A percentile compares a stretch with the other conserved stretches of the same genome.
phyloP scores from a whole-genome alignment of 441 rosid species.

The Croton laevigatus region DNA sequence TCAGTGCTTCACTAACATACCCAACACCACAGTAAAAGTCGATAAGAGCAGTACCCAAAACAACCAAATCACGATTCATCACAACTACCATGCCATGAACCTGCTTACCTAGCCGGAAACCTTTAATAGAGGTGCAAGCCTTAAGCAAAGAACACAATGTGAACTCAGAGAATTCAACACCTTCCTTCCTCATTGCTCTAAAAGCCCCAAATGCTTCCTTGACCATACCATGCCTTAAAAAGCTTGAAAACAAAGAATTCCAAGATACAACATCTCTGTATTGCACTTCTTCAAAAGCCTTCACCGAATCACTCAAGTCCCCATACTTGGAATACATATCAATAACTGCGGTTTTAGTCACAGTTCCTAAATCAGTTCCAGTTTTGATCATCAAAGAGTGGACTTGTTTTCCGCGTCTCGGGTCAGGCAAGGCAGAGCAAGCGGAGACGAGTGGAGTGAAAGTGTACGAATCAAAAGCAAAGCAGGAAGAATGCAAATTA shows the following conservation, averaged over 20 bases:
- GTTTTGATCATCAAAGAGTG: slow-evolving; percentile 66
- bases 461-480: slow-evolving; percentile 47
- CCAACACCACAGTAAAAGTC: slow-evolving; percentile 60
- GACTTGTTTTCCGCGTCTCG: slow-evolving; percentile 55
- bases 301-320: slow-evolving; percentile 39
- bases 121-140: slow-evolving; percentile 53
- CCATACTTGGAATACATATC: slow-evolving; percentile 65
- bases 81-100: slow-evolving; percentile 59
- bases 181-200: slow-evolving; percentile 46
- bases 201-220: slow-evolving; percentile 56
- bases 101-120: slow-evolving; percentile 63
- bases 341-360: slow-evolving; percentile 61
- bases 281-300: slow-evolving; percentile 52
- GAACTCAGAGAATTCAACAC: slow-evolving; percentile 54
- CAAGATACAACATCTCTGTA: slow-evolving; percentile 60
- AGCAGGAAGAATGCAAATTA: slow-evolving; percentile 31
- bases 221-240: slow-evolving; percentile 43
- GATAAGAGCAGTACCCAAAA: slow-evolving; percentile 64
- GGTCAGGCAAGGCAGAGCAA: slow-evolving; percentile 47
- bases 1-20: slow-evolving; percentile 48
- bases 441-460: slow-evolving; percentile 69
- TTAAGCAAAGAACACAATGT: slow-evolving; percentile 66
- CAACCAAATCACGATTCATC: slow-evolving; percentile 64
- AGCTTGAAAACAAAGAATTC: slow-evolving; percentile 75
- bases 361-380: slow-evolving; percentile 52